Evolutionary conservation across 192 early-diverging fungal genomes (phyloP), one percentile per base, ranked within the genome.

Genomic region (Phlyctochytrium arcticum): DNA sequence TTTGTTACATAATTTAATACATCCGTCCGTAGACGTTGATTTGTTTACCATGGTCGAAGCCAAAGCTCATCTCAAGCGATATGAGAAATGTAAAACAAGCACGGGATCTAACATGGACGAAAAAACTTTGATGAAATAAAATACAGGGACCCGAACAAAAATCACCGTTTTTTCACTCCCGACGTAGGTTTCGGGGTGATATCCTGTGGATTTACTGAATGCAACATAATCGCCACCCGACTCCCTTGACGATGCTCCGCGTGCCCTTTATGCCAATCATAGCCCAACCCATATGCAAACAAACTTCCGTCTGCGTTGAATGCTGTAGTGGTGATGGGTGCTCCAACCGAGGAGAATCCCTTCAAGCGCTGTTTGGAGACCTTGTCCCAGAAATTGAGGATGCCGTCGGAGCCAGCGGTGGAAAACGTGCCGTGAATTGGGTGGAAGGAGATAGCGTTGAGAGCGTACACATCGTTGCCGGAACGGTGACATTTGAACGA

Each of bases 401-500:
- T 79, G 26, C 94, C 94, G 72, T 98, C 94, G 19, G 89, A 78
- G 29, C 92, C 92, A 3, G 85, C 85, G 12, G 94, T 94, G 19
- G 88, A 83, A 68, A 96, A 94, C 10, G 96, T 96, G 32, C 92
- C 92, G 71, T 91, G 88, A 2, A 75, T 32, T 2, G 92, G 92
- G 69, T 94, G 89, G 72, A 95, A 90, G 54, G 86, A 86, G 42
- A 85, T 77, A 12, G 73, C 72, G 66, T 90, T 91, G 50, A 92
- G 87, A 21, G 87, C 60, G 63, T 81, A 90, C 3, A 51, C 70
- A 12, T 24, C 48, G 48, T 82, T 80, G 24, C 79, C 79, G 32
- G 88, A 88, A 46, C 96, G 87, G 74, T 98, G 96, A 72, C 96
- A 98, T 65, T 92, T 94, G 86, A 91, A 94, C 32, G 93, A 88